A percentile compares a stretch with the other conserved stretches of the same genome.
Conservation (phyloP, 805 yeast genomes). For the Grigorovia jiainica region DNA sequence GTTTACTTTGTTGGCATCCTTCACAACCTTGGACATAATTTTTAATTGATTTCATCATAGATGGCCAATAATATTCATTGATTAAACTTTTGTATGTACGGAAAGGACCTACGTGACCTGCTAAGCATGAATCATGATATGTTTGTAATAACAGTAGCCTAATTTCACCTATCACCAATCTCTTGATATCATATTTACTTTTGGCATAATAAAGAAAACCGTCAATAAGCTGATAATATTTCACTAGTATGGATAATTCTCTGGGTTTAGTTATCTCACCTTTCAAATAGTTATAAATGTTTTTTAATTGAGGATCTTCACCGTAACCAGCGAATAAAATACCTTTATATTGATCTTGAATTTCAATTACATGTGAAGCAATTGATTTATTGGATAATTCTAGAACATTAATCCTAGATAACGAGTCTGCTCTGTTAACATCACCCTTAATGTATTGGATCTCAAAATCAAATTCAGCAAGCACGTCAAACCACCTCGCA, state of each 20-base stretch:
- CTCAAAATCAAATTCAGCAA: conserved; percentile 1
- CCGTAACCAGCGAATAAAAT: neutral
- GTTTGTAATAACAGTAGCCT: neutral
- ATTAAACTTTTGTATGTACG: neutral
- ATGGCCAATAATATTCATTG: conserved; percentile 1
- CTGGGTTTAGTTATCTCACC: too few species aligned
- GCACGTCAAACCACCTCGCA: conserved; percentile 1
- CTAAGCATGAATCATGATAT: neutral
- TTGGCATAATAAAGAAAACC: neutral
- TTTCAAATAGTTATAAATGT: neutral
- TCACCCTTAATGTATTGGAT: neutral
- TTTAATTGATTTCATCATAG: neutral
- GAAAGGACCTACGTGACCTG: conserved; percentile 1
- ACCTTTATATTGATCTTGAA: too few species aligned
- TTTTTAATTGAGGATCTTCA: neutral
- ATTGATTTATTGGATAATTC: too few species aligned
- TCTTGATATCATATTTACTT: neutral
- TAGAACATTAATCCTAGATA: too few species aligned
- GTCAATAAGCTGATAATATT: neutral
- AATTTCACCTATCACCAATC: neutral
- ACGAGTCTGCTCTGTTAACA: neutral
- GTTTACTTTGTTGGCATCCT: conserved; percentile 1
- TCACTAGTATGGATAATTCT: neutral
- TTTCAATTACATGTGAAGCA: neutral
- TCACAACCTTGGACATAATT: neutral